Base-by-base conservation (phyloP, 345 rosid species). In the Pseudoturritis turrita region DNA sequence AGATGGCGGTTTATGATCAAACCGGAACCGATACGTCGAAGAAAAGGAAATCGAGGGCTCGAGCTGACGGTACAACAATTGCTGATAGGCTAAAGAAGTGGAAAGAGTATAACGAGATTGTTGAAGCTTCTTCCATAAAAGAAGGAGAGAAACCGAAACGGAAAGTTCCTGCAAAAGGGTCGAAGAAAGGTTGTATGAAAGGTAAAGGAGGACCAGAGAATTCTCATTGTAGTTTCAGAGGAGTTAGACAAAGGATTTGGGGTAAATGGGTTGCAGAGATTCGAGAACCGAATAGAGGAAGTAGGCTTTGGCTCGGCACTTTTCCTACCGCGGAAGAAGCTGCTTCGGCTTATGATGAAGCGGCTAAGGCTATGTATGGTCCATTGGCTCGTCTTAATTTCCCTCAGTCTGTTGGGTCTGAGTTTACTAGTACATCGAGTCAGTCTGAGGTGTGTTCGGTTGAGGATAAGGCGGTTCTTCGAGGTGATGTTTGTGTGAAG, bases 251-350 rank as follows among this genome's bases (percentile, higher is more conserved):
- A 77, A 83, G 98, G 73, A 69, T 88, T n/a, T 92, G 98, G 98
- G 98, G 98, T 5, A 90, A 88, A 77, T 92, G 98, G 96, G 96
- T 89, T 46, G 91, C 98, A 0, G 97, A 90, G 80, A 93, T 93
- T 50, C 73, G 98, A 9, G 90, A 90, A 31, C 98, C 98, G 0
- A 80, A 85, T 7, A 70, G 83, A 53, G 89, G 89, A 29, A 82
- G 66, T 15, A 72, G 98, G 68, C 83, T 90, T 2, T 93, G 98
- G 98, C 87, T 93, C 17, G 98, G 98, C 9, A 93, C 97, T 21
- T 93, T 86, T 43, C 88, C 84, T 2, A 89, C 92, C 2, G 97
- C 96, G 0, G 28, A 68, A 10, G 80, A 90, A 21, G 98, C 98
- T 39, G 98, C 98, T 0, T 10, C 73, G 4, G 96, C 97, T 21